Percentiles rank a stretch among this genome's conserved stretches.
phyloP scores from a whole-genome alignment of 2,329 filamentous ascomycete species.

The Rutstroemia sp. region DNA sequence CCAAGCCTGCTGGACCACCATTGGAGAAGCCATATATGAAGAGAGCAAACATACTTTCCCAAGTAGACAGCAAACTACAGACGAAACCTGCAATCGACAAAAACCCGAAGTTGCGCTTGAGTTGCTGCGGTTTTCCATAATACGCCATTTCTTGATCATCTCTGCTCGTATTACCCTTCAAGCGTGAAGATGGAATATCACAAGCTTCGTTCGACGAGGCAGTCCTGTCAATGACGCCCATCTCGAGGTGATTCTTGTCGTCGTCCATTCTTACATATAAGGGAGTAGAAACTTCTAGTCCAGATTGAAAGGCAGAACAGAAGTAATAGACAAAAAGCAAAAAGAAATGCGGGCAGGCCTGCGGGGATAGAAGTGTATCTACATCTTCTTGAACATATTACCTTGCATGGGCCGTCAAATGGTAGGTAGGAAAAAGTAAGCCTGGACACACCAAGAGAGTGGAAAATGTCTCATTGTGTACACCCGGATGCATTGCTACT shows the following conservation, averaged over 20 bases:
- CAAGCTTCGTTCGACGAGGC: constrained; percentile 16
- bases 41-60: constrained; percentile 30
- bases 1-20: constrained; percentile 29
- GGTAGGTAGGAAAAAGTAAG: not conserved
- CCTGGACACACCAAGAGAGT: not conserved
- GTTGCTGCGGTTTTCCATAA: constrained; percentile 22
- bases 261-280: constrained; percentile 14
- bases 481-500: not conserved
- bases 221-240: constrained; percentile 9
- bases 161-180: constrained; percentile 15
- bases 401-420: constrained; percentile 1
- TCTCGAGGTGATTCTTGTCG: constrained; percentile 3
- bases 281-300: not conserved
- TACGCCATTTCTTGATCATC: constrained; percentile 23
- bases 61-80: constrained; percentile 35
- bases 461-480: not conserved
- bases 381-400: not conserved
- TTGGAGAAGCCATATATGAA: constrained; percentile 18
- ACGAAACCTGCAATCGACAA: constrained; percentile 35
- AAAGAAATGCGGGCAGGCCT: not conserved
- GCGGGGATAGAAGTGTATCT: not conserved
- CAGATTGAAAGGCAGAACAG: not conserved
- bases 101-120: constrained; percentile 34
- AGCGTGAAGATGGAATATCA: not conserved
- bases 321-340: not conserved